Base-by-base conservation (phyloP, 2,329 filamentous ascomycete species). In the Boeremia exigua region DNA sequence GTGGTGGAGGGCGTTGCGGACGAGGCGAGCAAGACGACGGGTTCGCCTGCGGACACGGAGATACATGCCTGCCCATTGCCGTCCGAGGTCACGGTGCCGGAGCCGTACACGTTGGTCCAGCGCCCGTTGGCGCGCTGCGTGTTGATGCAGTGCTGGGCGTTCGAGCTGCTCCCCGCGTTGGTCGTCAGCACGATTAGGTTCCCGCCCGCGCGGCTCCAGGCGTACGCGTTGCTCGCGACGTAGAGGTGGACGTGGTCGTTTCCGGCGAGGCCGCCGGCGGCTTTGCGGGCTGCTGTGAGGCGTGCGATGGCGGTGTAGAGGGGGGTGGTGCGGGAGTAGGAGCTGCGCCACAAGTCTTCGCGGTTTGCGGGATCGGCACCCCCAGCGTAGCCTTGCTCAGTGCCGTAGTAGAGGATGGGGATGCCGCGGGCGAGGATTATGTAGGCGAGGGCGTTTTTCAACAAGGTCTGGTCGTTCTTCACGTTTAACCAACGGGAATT, bases 191-290 rank as follows among this genome's bases (percentile, higher is more conserved):
- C 80, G 42, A 82, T 68, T 14, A 82, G 70, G 39, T 77, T 74
- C 7, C 80, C 79, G 11, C 70, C 72, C 0, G 73, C 78, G 14
- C 80, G 76, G 53, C 76, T 77, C 73, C 78, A 82, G 2, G 78
- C 79, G 57, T 82, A 82, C 0, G 75, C 79, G 11, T 72, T 77
- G 39, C 67, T 60, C 7, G 73, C 70, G 0, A 78, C 75, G 55
- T 80, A 78, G 2, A 82, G 59, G 53, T 81, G 78, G 5, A 63
- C 67, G 40, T 81, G 79, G 60, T 81, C 80, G 48, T 82, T 72
- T 12, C 59, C 73, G 1, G 70, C 72, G 14, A 82, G 72, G 1
- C 80, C 80, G 8, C 79, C 79, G 63, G 68, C 71, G 19, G 67
- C 48, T 48, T 67, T 72, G 29, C 69, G 68, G 14, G 72, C 73